Base-by-base conservation (phyloP, 345 rosid genomes). In the Pistacia atlantica region DNA sequence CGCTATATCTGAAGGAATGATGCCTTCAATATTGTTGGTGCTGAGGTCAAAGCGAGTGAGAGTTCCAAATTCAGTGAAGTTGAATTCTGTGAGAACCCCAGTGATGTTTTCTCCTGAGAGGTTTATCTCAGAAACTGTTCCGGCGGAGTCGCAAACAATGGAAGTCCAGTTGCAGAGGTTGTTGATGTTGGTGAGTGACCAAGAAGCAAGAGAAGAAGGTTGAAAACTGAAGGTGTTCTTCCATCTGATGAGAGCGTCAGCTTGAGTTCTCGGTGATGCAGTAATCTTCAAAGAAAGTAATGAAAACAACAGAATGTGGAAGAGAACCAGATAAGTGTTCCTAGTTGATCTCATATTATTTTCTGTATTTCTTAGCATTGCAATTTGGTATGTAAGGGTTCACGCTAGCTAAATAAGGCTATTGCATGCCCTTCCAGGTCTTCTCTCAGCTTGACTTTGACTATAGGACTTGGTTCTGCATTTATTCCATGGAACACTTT, bases 151-250 rank as follows among this genome's bases (percentile, higher is more conserved):
- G 73, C 93, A 91, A 80, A 66, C 60, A 37, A 90, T 76, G 68
- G 83, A 85, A 55, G 77, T 80, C 97, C 97, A 91, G 81, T 84
- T 90, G 90, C 97, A 90, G 82, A 87, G 87, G 62, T 28, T 83
- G 80, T 42, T 51, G 83, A 86, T 20, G 79, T 86, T 86, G 78
- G 85, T 11, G 46, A 72, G 67, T 14, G 93, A 83, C 97, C 97
- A 91, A 17, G 97, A 88, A 70, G 51, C 28, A 10, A 90, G 86
- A 65, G 80, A 68, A 77, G 85, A 46, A 4, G 85, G 80, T 7
- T 83, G 49, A 63, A 52, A 71, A 45, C 64, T 5, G 14, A 90
- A 65, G 76, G 54, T 81, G 83, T 61, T 72, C 83, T 80, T 90
- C 97, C 97, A 90, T 72, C 60, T 75, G 79, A 88, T 18, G 13